Conservation (phyloP, 768 basidiomycete species). For the Leccinum arenicola region DNA sequence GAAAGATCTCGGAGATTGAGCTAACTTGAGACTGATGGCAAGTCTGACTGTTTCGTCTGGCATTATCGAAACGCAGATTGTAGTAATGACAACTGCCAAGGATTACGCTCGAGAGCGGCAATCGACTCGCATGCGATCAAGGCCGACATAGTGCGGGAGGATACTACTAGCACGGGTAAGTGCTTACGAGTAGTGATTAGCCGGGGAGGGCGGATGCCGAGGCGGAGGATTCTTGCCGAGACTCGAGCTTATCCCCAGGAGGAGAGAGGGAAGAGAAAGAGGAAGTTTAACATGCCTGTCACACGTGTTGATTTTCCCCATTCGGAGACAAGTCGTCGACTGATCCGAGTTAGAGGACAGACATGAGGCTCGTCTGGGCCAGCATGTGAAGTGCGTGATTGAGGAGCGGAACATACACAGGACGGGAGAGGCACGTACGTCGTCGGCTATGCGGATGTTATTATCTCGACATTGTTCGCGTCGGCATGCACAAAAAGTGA, state of each 20-base stretch:
- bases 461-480: conserved; percentile 12
- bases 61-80: not conserved
- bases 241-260: not conserved
- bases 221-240: conserved; percentile 4
- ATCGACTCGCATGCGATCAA: not conserved
- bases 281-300: conserved; percentile 18
- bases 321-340: conserved; percentile 6
- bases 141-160: conserved; percentile 6
- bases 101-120: not conserved
- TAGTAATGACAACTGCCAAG: conserved; percentile 1
- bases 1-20: not conserved
- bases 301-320: conserved; percentile 25
- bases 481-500: not conserved
- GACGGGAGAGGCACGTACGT: not conserved
- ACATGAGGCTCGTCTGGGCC: conserved; percentile 18
- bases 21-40: not conserved
- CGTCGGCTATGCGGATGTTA: not conserved
- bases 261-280: conserved; percentile 16
- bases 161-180: not conserved
- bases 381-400: conserved; percentile 21
- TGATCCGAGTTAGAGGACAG: conserved; percentile 18
- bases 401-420: conserved; percentile 4
- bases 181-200: not conserved
- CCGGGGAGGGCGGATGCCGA: conserved; percentile 10
- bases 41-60: not conserved